These are phyloP conservation scores for Leccinum disarticulatum DNA, from an alignment of 768 basidiomycete species.

Conservation along the genomic window DNA sequence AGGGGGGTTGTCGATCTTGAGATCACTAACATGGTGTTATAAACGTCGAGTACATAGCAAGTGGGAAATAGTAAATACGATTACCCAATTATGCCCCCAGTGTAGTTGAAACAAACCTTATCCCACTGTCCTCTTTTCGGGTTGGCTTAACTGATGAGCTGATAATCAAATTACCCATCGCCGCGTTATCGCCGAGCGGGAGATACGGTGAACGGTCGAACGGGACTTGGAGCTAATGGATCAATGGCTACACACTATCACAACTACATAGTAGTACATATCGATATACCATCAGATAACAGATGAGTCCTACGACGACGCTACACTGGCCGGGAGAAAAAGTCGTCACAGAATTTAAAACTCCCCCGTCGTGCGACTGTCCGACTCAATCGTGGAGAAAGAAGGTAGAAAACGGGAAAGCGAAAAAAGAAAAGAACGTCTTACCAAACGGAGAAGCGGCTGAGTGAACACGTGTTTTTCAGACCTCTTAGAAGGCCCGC, in stretches of 20 bases:
- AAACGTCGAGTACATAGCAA: too few relatives aligned
- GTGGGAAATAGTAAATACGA: too few relatives aligned
- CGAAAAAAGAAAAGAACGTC: background rate
- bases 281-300: background rate
- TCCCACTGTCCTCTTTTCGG: background rate
- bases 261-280: background rate
- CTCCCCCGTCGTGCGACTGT: background rate
- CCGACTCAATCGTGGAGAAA: constrained; percentile 18
- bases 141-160: background rate
- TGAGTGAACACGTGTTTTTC: background rate
- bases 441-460: constrained; percentile 7
- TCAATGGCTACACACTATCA: background rate
- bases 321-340: background rate
- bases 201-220: background rate
- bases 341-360: background rate
- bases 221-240: background rate
- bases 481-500: background rate
- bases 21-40: too few relatives aligned
- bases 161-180: background rate
- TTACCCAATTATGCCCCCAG: too few relatives aligned
- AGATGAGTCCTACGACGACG: too few relatives aligned
- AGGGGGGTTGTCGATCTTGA: too few relatives aligned
- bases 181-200: background rate
- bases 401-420: constrained; percentile 5
- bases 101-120: background rate